Base-by-base conservation (phyloP, 106 monocot species). In the Cymbidium sinense region DNA sequence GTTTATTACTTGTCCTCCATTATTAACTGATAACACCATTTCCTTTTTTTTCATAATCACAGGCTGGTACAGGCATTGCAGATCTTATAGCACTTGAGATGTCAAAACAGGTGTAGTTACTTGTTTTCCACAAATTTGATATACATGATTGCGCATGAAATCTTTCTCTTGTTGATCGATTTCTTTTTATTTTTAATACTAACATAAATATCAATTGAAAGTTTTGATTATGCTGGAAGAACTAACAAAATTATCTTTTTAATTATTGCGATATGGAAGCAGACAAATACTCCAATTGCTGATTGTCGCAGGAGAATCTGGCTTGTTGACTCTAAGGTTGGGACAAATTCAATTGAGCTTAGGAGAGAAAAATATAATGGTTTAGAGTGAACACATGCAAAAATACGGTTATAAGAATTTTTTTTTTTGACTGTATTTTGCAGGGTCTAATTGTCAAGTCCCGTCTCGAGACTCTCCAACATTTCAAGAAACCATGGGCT, bases 401-500 rank as follows among this genome's bases (percentile, higher is more conserved):
- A 30, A 65, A 13, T 13, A 29, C 31, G 31, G 11, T 25, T 4
- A 44, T 47, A 27, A 74, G 18, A 71, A 71, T 20, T 71, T n/a
- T 27, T 11, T 44, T 74, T 43, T 44, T 44, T 43, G 19, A 21
- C 34, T 35, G 39, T 39, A 70, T 35, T 54, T 78, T 81, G 28
- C 55, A 96, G 95, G 95, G 95, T 28, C 78, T 96, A 80, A 90
- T 96, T 72, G 96, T 96, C 31, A 87, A 77, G 39, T 88, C 93
- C 33, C 91, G 96, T 33, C 75, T 77, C 83, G 91, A 88, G 43
- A 85, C 93, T 39, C 93, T 96, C 47, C 96, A 93, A 81, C 86
- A 88, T 61, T 96, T 96, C 88, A 96, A 96, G 79, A 89, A 94
- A 83, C 93, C 93, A 29, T 96, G 93, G 93, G 96, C 96, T 9